A percentile compares a stretch with the other conserved stretches of the same genome.
Conservation (phyloP, 2,329 filamentous ascomycete genomes). For the Golovinomyces cichoracearum region DNA sequence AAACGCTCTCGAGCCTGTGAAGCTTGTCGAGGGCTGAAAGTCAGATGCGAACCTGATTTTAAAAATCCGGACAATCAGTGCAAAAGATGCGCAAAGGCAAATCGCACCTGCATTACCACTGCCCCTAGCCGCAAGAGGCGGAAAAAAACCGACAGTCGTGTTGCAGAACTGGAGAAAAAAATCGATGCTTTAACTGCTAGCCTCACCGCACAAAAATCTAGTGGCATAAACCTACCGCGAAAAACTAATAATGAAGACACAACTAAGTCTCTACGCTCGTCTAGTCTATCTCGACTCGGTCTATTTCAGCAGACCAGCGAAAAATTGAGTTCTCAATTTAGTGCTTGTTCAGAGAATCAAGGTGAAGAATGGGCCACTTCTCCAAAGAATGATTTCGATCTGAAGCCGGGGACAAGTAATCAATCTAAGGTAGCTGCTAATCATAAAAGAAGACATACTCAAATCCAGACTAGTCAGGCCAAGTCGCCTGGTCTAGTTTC, state of each 20-base stretch:
- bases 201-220: conserved; percentile 14
- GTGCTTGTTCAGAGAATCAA: conserved; percentile 6
- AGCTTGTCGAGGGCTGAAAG: conserved; percentile 19
- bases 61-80: conserved; percentile 16
- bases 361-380: conserved; percentile 11
- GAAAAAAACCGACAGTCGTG: conserved; percentile 21
- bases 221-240: not conserved
- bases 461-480: conserved; percentile 5
- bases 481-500: conserved; percentile 1
- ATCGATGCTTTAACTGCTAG: conserved; percentile 18
- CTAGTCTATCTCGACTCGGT: conserved; percentile 4
- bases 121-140: conserved; percentile 19
- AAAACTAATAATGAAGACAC: conserved; percentile 2
- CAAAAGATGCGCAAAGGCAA: conserved; percentile 18
- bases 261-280: not conserved
- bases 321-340: conserved; percentile 9
- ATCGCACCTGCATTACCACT: conserved; percentile 18
- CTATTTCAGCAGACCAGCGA: conserved; percentile 15
- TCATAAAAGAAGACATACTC: conserved; percentile 15
- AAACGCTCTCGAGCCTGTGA: conserved; percentile 19
- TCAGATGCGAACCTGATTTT: conserved; percentile 18
- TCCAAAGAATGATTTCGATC: conserved; percentile 9
- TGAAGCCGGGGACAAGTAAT: conserved; percentile 7
- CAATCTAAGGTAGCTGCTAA: conserved; percentile 15
- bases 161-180: conserved; percentile 21